These are phyloP conservation scores for Coemansia sp. DNA, from an alignment of 192 early-diverging fungal genomes.

Conservation along the genomic window DNA sequence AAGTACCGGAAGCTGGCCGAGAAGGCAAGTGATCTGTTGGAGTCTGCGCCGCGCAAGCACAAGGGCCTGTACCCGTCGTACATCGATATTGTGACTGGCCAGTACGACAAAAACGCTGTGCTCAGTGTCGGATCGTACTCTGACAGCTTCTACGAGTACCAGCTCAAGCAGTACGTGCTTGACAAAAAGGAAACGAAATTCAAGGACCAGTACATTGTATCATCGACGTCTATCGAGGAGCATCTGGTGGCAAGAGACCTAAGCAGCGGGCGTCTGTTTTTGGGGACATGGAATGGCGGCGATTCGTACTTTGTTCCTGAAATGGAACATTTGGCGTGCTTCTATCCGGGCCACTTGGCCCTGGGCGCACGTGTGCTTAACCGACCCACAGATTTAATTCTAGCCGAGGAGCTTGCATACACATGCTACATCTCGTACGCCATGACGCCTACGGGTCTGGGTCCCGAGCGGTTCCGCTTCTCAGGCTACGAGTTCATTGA, in stretches of 20 bases:
- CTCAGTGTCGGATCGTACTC: conserved; percentile 76
- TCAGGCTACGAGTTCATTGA: conserved; percentile 16
- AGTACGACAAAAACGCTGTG: conserved; percentile 26
- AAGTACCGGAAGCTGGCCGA: conserved; percentile 75
- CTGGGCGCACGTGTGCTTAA: conserved; percentile 61
- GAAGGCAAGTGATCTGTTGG: conserved; percentile 55
- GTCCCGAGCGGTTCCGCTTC: conserved; percentile 78
- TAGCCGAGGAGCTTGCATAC: conserved; percentile 75
- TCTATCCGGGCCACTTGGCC: conserved; percentile 82
- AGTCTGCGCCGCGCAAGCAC: conserved; percentile 34
- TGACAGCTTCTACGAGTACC: conserved; percentile 96
- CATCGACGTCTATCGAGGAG: conserved; percentile 64
- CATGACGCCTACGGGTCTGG: conserved; percentile 72
- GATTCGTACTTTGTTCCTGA: conserved; percentile 52
- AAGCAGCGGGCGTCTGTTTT: conserved; percentile 9
- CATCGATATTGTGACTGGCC: conserved; percentile 26
- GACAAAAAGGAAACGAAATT: conserved; percentile 61
- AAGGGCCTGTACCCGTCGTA: conserved; percentile 79
- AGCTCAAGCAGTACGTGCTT: conserved; percentile 85
- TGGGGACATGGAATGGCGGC: conserved; percentile 19
- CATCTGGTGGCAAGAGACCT: conserved; percentile 23
- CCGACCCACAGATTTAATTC: conserved; percentile 61
- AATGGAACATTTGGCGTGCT: conserved; percentile 98
- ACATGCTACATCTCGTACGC: conserved; percentile 82
- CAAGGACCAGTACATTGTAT: conserved; percentile 65